Conservation (phyloP, 108 stramenopile genomes). For the Hondaea fermentalgiana region DNA sequence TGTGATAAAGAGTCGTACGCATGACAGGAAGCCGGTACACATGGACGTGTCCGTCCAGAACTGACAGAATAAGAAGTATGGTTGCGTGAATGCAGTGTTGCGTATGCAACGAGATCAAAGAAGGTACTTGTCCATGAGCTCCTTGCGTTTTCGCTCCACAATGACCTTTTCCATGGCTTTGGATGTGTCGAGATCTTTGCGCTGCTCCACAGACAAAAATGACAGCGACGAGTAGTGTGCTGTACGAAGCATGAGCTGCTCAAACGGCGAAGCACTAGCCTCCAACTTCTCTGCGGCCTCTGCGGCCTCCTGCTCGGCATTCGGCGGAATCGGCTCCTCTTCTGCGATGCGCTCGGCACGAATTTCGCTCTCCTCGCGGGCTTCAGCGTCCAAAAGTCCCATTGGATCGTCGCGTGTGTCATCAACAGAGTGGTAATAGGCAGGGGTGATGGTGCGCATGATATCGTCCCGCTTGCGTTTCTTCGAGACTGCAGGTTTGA, state of each 20-base stretch:
- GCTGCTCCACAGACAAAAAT: neutral
- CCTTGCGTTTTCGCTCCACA: neutral
- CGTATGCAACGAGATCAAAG: neutral
- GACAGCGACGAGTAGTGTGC: neutral
- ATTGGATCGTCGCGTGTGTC: conserved; percentile 48
- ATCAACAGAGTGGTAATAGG: conserved; percentile 83
- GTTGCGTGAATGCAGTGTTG: too few species aligned
- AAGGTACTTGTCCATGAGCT: neutral
- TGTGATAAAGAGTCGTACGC: too few species aligned
- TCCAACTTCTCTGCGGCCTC: neutral
- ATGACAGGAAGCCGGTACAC: too few species aligned
- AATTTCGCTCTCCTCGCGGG: neutral
- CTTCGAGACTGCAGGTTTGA: conserved; percentile 41
- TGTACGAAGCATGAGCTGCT: neutral
- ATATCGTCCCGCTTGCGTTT: conserved; percentile 64
- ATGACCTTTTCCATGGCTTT: neutral
- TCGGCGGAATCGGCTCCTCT: neutral
- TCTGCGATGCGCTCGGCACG: neutral
- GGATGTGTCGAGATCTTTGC: neutral
- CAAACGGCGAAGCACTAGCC: neutral
- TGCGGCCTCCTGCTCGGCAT: neutral
- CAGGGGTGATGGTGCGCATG: conserved; percentile 70
- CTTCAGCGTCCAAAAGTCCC: neutral
- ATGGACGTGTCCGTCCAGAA: too few species aligned
- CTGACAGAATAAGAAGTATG: too few species aligned